phyloP scores from a whole-genome alignment of 805 yeast genomes.

The Candida parachauliodes region DNA sequence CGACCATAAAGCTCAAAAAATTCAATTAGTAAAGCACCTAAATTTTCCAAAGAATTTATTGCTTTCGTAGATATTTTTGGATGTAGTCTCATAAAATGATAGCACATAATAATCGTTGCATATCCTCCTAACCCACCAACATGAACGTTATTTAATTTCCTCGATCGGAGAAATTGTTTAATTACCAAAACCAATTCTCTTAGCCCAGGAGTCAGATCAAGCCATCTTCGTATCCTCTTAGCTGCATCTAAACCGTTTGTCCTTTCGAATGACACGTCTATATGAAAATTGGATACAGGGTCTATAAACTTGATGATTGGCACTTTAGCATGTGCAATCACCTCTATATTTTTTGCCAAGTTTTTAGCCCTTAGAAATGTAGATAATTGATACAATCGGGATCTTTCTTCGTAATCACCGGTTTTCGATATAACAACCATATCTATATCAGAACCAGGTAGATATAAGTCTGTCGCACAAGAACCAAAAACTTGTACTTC shows the following conservation, averaged over 20 bases:
- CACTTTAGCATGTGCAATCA: conserved; percentile 85
- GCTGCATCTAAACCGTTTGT: conserved; percentile 83
- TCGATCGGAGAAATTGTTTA: conserved; percentile 77
- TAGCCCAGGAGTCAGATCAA: conserved; percentile 67
- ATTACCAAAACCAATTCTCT: conserved; percentile 78
- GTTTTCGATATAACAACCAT: conserved; percentile 73
- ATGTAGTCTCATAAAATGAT: conserved; percentile 73
- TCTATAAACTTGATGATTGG: conserved; percentile 93
- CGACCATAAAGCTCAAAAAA: conserved; percentile 91
- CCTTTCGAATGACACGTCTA: conserved; percentile 89
- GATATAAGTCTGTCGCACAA: conserved; percentile 84
- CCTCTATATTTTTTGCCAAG: conserved; percentile 72
- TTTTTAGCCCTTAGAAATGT: conserved; percentile 58
- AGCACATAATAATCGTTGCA: conserved; percentile 83
- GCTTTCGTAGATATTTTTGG: conserved; percentile 69
- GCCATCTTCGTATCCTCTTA: conserved; percentile 70
- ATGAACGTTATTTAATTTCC: conserved; percentile 81
- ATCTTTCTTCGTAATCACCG: conserved; percentile 58
- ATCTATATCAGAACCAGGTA: conserved; percentile 95
- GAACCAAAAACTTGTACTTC: conserved; percentile 89
- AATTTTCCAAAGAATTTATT: conserved; percentile 65
- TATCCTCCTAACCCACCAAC: conserved; percentile 95
- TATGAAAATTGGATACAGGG: conserved; percentile 61
- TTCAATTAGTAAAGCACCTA: conserved; percentile 84
- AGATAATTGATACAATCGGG: conserved; percentile 68